These are phyloP conservation scores for Lasiodiplodia sp. DNA, from an alignment of 2,329 filamentous ascomycete genomes.

Conservation along the genomic window DNA sequence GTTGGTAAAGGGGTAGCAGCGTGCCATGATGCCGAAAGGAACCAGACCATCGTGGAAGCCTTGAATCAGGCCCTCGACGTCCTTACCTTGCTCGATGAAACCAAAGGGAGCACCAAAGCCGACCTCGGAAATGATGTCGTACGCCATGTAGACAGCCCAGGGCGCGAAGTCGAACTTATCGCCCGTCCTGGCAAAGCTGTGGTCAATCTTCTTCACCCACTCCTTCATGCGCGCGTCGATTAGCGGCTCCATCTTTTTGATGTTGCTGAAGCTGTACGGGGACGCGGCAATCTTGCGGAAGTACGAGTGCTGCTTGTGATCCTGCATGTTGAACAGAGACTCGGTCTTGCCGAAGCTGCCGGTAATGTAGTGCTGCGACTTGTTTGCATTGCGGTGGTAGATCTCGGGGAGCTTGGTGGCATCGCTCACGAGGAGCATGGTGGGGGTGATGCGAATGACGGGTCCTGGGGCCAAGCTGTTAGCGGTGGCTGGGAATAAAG, in stretches of 20 bases:
- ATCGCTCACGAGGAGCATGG: conserved; percentile 61
- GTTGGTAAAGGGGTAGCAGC: conserved; percentile 62
- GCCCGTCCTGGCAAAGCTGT: conserved; percentile 54
- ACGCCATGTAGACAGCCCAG: conserved; percentile 65
- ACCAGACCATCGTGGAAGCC: conserved; percentile 62
- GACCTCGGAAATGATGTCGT: conserved; percentile 65
- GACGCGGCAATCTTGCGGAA: conserved; percentile 63
- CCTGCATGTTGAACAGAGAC: conserved; percentile 65
- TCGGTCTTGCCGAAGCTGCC: conserved; percentile 65
- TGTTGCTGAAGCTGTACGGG: conserved; percentile 64
- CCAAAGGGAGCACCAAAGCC: conserved; percentile 65
- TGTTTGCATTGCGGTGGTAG: conserved; percentile 64
- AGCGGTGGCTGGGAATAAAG: neutral
- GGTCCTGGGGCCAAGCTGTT: conserved; percentile 50
- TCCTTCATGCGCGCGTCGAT: conserved; percentile 59
- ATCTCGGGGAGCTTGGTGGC: conserved; percentile 63
- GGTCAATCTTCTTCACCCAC: conserved; percentile 60
- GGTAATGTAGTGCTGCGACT: conserved; percentile 66
- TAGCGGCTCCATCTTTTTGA: conserved; percentile 66
- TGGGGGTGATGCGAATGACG: conserved; percentile 62
- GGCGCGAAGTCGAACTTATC: conserved; percentile 62
- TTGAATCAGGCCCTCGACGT: conserved; percentile 62
- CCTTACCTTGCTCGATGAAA: conserved; percentile 60
- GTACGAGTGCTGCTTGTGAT: conserved; percentile 58
- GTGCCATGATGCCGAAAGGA: conserved; percentile 60